A percentile compares a stretch with the other conserved stretches of the same genome.
phyloP scores from a whole-genome alignment of 371 early-diverging fungal genomes.

The Mucor velutinosus region DNA sequence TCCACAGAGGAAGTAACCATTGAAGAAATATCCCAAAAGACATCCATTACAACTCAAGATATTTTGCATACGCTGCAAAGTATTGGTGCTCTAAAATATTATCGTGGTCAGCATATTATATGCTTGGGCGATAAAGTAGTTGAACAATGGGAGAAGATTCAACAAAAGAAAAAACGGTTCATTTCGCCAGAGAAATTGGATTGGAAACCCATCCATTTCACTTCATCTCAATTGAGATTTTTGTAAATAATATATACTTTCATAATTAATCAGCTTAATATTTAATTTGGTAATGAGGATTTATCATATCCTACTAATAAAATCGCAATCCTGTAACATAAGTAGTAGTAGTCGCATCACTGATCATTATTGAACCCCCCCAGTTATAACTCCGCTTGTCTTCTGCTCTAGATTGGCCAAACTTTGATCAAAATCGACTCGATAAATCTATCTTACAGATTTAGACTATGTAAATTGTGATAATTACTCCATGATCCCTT shows the following conservation, averaged over 20 bases:
- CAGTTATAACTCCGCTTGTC: no score
- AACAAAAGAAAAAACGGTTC: conserved; percentile 68
- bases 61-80: conserved; percentile 93
- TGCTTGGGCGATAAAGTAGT: conserved; percentile 89
- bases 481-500: no score
- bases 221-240: conserved; percentile 77
- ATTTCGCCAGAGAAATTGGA: conserved; percentile 80
- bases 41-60: conserved; percentile 93
- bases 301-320: no score
- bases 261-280: no score
- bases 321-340: no score
- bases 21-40: conserved; percentile 82
- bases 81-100: conserved; percentile 93
- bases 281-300: no score
- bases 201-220: conserved; percentile 83
- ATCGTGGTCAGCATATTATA: conserved; percentile 92
- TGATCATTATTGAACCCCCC: no score
- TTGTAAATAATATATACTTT: conserved; percentile 38
- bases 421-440: no score
- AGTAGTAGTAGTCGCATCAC: no score
- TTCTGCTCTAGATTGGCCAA: no score
- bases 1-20: conserved; percentile 64
- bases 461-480: no score
- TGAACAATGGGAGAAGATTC: conserved; percentile 73
- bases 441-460: no score